Percentiles rank a stretch among this genome's conserved stretches.
Conservation (phyloP, 495 filamentous ascomycete species). For the Penicillium simplicissimum region DNA sequence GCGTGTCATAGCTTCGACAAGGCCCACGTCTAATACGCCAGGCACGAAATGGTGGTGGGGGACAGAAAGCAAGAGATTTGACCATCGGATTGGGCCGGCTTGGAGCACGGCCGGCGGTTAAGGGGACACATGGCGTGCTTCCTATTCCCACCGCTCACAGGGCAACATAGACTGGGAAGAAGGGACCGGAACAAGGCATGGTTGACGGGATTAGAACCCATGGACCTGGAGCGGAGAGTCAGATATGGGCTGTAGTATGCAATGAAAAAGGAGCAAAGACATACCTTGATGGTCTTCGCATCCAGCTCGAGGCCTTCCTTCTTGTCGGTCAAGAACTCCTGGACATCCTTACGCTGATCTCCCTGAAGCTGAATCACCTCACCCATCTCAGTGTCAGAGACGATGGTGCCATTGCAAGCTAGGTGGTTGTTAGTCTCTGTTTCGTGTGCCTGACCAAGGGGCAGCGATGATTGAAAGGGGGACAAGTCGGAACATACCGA, state of each 20-base stretch:
- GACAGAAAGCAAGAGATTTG: conserved; percentile 30
- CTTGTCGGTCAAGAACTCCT: conserved; percentile 95
- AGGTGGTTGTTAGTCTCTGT: conserved; percentile 24
- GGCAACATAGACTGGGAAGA: conserved; percentile 44
- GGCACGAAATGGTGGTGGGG: conserved; percentile 31
- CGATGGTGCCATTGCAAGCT: conserved; percentile 99
- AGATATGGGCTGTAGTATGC: background rate
- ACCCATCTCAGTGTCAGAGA: conserved; percentile 94
- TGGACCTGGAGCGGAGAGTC: conserved; percentile 45
- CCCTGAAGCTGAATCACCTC: conserved; percentile 99
- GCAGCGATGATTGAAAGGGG: background rate
- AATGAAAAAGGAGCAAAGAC: conserved; percentile 12
- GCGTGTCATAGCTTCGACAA: conserved; percentile 31
- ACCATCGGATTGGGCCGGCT: conserved; percentile 26
- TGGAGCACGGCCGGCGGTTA: conserved; percentile 27
- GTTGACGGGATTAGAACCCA: conserved; percentile 53
- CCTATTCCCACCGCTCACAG: conserved; percentile 42
- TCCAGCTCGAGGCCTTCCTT: conserved; percentile 88
- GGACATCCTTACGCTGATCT: conserved; percentile 97
- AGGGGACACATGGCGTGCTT: conserved; percentile 31
- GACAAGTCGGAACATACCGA: conserved; percentile 63
- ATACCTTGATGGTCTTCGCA: conserved; percentile 94
- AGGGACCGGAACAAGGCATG: conserved; percentile 48
- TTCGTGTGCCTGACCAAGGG: background rate
- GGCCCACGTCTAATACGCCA: conserved; percentile 41